Base-by-base conservation (phyloP, 1,139 yeast species). In the Sugiyamaella neomexicana region DNA sequence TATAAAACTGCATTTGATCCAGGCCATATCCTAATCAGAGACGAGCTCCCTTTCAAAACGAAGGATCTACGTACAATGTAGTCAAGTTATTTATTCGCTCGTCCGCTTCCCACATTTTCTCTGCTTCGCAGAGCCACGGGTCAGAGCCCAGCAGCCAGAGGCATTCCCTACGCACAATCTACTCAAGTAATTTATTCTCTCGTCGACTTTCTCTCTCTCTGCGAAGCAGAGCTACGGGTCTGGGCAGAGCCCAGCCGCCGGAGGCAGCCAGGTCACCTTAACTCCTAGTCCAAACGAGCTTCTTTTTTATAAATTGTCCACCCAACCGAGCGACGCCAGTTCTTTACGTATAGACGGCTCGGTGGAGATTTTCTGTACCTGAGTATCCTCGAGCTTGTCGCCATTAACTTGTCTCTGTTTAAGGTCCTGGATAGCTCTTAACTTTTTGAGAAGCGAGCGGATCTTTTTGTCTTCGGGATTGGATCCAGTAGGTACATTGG, bases 361-460 rank as follows among this genome's bases (percentile, higher is more conserved):
- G 56, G 95, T 89, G 59, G 83, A 80, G 63, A 95, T 91, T 74
- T 95, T 95, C 68, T 89, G 79, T 41, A 89, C 75, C 75, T 93
- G 99, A 32, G 98, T 93, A 66, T 86, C 96, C 73, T 93, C 99
- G 61, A 93, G 80, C 58, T 83, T 78, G 61, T 90, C 97, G 50
- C 95, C 96, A 51, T 76, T 77, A 16, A 88, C 89, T 72, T 88
- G 93, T 68, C 91, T 87, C 78, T 81, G 81, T 72, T 91, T 91
- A 66, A 95, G 80, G 51, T 83, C 84, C 70, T 91, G 96, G 62
- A 93, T 93, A 12, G 99, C 98, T 67, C 98, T 81, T 62, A 93
- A 79, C 73, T 95, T 95, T 76, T 93, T 93, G 71, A 91, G 79
- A 68, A 93, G 79, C 25, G 95, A 85, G 69, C 99, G 82, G 61